A percentile compares a stretch with the other conserved stretches of the same genome.
Evolutionary conservation across 208 protist genomes (phyloP).

Genomic region (Acanthamoeba healyi): DNA sequence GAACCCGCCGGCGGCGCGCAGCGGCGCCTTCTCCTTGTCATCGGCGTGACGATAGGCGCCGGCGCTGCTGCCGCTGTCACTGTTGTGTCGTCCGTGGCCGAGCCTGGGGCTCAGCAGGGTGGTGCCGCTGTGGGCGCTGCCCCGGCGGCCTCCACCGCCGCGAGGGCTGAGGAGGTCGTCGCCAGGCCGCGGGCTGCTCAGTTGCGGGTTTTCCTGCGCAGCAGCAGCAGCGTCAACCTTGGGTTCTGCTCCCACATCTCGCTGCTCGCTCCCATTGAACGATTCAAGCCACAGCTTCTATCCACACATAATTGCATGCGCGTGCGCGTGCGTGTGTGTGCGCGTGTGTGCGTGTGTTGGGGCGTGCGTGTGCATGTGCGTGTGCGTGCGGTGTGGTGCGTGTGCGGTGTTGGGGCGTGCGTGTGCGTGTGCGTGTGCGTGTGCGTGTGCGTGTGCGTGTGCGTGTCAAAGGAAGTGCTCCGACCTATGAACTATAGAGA

Average conservation of each 20-base stretch:
- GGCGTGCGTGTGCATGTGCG: neutral
- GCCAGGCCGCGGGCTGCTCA: neutral
- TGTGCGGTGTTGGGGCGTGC: neutral
- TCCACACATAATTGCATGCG: neutral
- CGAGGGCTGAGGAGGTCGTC: neutral
- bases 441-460: too few relatives aligned
- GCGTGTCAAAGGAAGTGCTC: neutral
- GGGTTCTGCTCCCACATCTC: neutral
- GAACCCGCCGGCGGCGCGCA: neutral
- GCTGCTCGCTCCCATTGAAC: neutral
- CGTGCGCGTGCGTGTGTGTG: neutral
- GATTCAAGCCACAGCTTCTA: neutral
- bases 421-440: neutral
- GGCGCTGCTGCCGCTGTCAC: neutral
- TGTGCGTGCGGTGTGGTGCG: neutral
- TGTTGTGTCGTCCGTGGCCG: neutral
- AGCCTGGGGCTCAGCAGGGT: neutral
- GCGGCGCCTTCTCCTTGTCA: constrained; percentile 4
- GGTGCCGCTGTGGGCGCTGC: neutral
- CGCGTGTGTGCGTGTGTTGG: neutral
- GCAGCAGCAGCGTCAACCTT: neutral
- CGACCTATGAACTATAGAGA: neutral
- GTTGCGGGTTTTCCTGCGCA: neutral
- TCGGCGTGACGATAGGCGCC: neutral
- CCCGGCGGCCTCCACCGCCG: too few relatives aligned